Evolutionary conservation across 2,329 filamentous ascomycete species (phyloP), one percentile per base, ranked within the genome.

Genomic region (Aureobasidium sp.): DNA sequence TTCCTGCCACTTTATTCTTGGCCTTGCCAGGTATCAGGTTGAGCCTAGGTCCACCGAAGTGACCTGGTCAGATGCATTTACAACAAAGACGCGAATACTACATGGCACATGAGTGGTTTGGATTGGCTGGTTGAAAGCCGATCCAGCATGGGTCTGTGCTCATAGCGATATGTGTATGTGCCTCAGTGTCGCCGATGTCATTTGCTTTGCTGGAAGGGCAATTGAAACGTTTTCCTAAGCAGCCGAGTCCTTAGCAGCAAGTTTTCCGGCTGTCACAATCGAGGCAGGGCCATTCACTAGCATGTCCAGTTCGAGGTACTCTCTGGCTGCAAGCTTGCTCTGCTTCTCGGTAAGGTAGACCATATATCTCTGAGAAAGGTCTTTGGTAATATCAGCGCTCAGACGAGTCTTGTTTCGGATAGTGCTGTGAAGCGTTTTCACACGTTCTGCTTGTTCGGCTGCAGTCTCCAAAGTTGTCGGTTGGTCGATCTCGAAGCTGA

Each of bases 401-500:
- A 97, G 82, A 12, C 83, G 84, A 67, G 88, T 92, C 75, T 88
- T 90, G 52, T 81, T 79, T 37, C 87, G 83, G 69, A 96, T 83
- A 69, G 90, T 85, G 26, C 89, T 83, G 70, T 93, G 85, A 13
- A 97, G 88, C 59, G 87, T 82, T 76, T 90, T 90, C 71, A 97
- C 85, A n/a, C 87, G 87, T 66, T 86, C 80, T 59, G 86, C 85
- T 62, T 91, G 85, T 62, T 84, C 78, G 1, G 79, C 69, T 70
- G 93, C 89, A 2, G 82, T 80, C 55, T 86, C 83, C 1, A 80
- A 76, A 65, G 79, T 86, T 1, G 87, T 87, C 12, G 90, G 88
- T 73, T 96, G 92, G 62, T 89, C 86, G 53, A 95, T 80, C 77
- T 99, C 94, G 71, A 99, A 96, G 63, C 88, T 80, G 61, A 97